phyloP scores from a whole-genome alignment of 2,329 filamentous ascomycete species.

The Aspergillus sp. region DNA sequence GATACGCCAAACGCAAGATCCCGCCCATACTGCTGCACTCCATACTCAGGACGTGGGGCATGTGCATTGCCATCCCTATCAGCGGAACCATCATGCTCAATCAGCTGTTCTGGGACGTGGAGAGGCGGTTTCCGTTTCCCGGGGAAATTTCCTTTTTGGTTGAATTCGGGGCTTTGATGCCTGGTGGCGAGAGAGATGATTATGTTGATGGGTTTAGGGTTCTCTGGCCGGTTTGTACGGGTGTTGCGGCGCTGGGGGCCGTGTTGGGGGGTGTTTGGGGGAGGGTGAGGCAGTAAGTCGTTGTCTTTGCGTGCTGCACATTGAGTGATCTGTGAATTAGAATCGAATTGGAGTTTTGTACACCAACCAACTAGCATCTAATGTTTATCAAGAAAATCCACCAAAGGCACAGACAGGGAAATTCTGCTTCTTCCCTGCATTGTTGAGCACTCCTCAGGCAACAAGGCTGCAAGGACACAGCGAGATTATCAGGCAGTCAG shows the following conservation, averaged over 20 bases:
- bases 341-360: no score
- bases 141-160: slow-evolving; percentile 1
- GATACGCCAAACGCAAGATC: background rate
- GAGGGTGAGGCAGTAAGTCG: background rate
- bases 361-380: no score
- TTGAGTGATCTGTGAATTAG: no score
- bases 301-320: background rate
- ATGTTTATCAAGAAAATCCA: no score
- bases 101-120: slow-evolving; percentile 26
- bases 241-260: slow-evolving; percentile 24
- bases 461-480: no score
- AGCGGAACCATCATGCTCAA: slow-evolving; percentile 44
- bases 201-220: slow-evolving; percentile 23
- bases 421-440: no score
- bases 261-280: background rate
- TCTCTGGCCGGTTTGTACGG: slow-evolving; percentile 29
- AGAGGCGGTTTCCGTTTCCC: slow-evolving; percentile 13
- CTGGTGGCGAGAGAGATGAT: slow-evolving; percentile 14
- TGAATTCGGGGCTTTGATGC: background rate
- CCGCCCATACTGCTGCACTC: slow-evolving; percentile 38
- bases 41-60: slow-evolving; percentile 43
- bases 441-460: no score
- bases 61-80: slow-evolving; percentile 46
- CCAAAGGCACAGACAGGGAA: no score
- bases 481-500: no score